phyloP scores from a whole-genome alignment of 371 early-diverging fungal genomes.

The Parasitella parasitica region DNA sequence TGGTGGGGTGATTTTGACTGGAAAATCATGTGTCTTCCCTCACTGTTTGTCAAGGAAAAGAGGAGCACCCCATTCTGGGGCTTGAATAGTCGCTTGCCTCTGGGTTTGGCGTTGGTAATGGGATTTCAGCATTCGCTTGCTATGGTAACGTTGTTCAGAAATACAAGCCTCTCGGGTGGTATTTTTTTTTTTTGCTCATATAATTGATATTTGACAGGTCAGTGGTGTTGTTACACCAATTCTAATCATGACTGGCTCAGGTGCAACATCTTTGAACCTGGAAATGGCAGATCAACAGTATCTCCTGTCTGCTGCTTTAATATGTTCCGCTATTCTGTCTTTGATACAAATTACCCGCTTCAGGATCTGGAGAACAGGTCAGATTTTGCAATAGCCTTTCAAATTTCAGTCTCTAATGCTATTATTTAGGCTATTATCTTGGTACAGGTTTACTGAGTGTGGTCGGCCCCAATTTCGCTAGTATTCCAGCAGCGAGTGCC shows the following conservation, averaged over 20 bases:
- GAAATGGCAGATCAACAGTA: slow-evolving; percentile 47
- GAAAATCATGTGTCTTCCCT: slow-evolving; percentile 53
- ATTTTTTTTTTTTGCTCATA: neutral
- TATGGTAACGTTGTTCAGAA: slow-evolving; percentile 14
- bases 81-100: slow-evolving; percentile 55
- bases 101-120: slow-evolving; percentile 55
- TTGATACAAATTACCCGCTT: slow-evolving; percentile 63
- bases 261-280: slow-evolving; percentile 50
- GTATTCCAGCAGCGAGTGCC: slow-evolving; percentile 44
- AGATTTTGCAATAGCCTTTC: too few relatives aligned
- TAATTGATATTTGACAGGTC: slow-evolving; percentile 42
- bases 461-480: slow-evolving; percentile 59
- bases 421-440: slow-evolving; percentile 46
- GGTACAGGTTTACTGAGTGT: slow-evolving; percentile 62
- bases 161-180: neutral
- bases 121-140: slow-evolving; percentile 65
- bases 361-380: slow-evolving; percentile 41
- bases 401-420: too few relatives aligned
- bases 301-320: slow-evolving; percentile 60
- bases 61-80: slow-evolving; percentile 59
- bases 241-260: slow-evolving; percentile 54
- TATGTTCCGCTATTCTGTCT: slow-evolving; percentile 55
- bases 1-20: slow-evolving; percentile 65
- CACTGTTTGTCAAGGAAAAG: slow-evolving; percentile 35
- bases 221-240: slow-evolving; percentile 64